These are phyloP conservation scores for Withania somnifera DNA, from an alignment of 305 asterid genomes.

Conservation along the genomic window DNA sequence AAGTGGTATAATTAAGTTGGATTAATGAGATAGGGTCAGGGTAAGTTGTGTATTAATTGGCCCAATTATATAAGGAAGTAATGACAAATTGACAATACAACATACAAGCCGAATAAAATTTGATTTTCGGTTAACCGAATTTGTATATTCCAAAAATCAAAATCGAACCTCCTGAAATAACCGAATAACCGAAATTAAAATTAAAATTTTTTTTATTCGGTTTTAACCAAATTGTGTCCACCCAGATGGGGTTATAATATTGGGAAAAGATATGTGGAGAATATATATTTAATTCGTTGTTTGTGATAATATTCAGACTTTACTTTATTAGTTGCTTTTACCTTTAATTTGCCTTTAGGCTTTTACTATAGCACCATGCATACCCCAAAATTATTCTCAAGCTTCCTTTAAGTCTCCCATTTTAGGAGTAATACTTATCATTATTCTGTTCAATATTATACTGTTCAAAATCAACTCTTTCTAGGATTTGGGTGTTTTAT, in stretches of 20 bases:
- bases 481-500: slow-evolving; percentile 55
- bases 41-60: too few species aligned
- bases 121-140: too few species aligned
- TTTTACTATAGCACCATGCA: background rate
- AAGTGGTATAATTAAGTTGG: too few species aligned
- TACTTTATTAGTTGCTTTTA: background rate
- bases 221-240: too few species aligned
- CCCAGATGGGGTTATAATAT: background rate
- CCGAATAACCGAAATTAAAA: too few species aligned
- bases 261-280: background rate
- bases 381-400: background rate
- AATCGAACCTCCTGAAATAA: too few species aligned
- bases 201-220: too few species aligned
- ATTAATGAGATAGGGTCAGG: too few species aligned
- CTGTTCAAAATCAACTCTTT: slow-evolving; percentile 19
- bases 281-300: background rate
- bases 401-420: slow-evolving; percentile 2
- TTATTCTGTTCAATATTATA: background rate
- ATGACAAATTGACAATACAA: too few species aligned
- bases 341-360: slow-evolving; percentile 20
- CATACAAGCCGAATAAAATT: too few species aligned
- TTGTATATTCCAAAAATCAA: too few species aligned
- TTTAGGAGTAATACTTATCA: background rate
- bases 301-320: slow-evolving; percentile 3
- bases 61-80: too few species aligned